Percentiles rank a stretch among this genome's conserved stretches.
Evolutionary conservation across 371 early-diverging fungal species (phyloP).

Genomic region (Conidiobolus incongruus): DNA sequence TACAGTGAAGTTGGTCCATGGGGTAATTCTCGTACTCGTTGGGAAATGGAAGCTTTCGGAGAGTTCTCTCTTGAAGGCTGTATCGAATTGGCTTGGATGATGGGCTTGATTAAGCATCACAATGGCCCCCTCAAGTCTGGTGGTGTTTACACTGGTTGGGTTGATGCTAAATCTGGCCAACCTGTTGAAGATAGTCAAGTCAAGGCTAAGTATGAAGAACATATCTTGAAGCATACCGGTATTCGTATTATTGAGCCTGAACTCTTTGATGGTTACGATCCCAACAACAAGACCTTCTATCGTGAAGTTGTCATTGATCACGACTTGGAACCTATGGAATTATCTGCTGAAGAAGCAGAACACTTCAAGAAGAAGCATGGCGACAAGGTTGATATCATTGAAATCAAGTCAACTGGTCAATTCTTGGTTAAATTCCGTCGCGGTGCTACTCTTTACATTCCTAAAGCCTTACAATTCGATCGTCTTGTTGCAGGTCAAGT

Average conservation of each 20-base stretch:
- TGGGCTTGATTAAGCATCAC: slow-evolving; percentile 83
- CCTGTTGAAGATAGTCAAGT: slow-evolving; percentile 81
- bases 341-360: slow-evolving; percentile 76
- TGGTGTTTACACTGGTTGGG: slow-evolving; percentile 75
- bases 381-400: slow-evolving; percentile 62
- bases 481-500: slow-evolving; percentile 89
- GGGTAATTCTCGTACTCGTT: slow-evolving; percentile 84
- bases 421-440: slow-evolving; percentile 65
- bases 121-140: slow-evolving; percentile 70
- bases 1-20: slow-evolving; percentile 89
- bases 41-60: slow-evolving; percentile 92
- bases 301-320: slow-evolving; percentile 84
- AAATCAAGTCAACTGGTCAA: slow-evolving; percentile 30
- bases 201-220: slow-evolving; percentile 81
- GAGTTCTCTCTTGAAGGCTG: slow-evolving; percentile 89
- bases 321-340: slow-evolving; percentile 79
- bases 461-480: slow-evolving; percentile 86
- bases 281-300: slow-evolving; percentile 62
- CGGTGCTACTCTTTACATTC: slow-evolving; percentile 75
- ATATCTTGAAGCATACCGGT: slow-evolving; percentile 81
- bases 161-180: slow-evolving; percentile 71
- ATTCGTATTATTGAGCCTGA: slow-evolving; percentile 86
- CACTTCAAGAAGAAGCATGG: slow-evolving; percentile 76
- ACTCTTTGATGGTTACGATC: slow-evolving; percentile 80
- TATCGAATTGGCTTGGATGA: slow-evolving; percentile 94